Evolutionary conservation across 2,329 filamentous ascomycete genomes (phyloP), one percentile per base, ranked within the genome.

Genomic region (Hypoxylon rubiginosum): DNA sequence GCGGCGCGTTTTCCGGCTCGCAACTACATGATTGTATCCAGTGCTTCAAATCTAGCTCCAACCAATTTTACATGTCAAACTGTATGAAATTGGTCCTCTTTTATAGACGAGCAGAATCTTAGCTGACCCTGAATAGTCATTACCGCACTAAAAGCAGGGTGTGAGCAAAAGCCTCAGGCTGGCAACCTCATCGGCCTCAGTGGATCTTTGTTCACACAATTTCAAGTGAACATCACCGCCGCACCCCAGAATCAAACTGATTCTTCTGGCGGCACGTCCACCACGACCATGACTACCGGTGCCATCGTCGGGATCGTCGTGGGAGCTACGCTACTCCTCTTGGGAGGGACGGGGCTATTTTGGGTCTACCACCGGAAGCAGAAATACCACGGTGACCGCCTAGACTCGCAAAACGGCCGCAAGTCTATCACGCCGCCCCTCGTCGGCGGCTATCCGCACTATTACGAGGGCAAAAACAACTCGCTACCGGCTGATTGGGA

Each of bases 221-320:
- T 67, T 0, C 45, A 71, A 0, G 71, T 86, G 30, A 83, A 81
- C 46, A 82, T 83, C n/a, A 82, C 79, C 1, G 76, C 50, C 1
- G 65, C 74, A 0, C 68, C 79, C 0, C 71, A 67, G 7, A 74
- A 76, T 52, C 39, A 68, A 4, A 74, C 76, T 0, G 52, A 73
- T 0, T 68, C 74, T 0, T 67, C 73, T 3, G 58, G 67, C 4
- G 64, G 70, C 0, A 74, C 74, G 1, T 74, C 68, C 0, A 66
- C 73, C 2, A 74, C 70, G 3, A 71, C 71, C 9, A 80, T 87
- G 72, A 80, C 82, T 0, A 80, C 81, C 0, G 82, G 83, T 1
- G 82, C 83, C n/a, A 84, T 87, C 15, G 83, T 84, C 0, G 86
- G 86, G 17, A 88, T 89, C 49, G 80, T 79, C 0, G 74, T 87